Base-by-base conservation (phyloP, 768 basidiomycete species). In the Naganishia antarctica region DNA sequence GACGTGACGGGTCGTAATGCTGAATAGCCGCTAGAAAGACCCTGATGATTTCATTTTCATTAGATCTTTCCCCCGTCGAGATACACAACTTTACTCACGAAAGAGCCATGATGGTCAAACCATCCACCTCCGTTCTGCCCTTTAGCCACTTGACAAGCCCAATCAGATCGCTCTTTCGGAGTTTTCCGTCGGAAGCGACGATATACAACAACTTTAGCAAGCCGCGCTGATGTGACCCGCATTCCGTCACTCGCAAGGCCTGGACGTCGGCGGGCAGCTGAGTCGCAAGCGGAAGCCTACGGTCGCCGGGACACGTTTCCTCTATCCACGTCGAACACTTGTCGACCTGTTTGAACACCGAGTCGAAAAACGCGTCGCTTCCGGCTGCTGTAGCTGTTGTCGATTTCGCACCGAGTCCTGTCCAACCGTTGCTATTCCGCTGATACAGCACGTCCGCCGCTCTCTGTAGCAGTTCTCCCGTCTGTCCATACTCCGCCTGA, bases 81-180 rank as follows among this genome's bases (percentile, higher is more conserved):
- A 2, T 31, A 18, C 2, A 7, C 16, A 2, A 11, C 47, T 16
- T n/a, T 18, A 66, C 65, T 43, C 44, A 66, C 65, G 57, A 40
- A n/a, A 58, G 31, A 12, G 32, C 61, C 61, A 67, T 58, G 12
- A 53, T 57, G 11, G 66, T 63, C 29, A 62, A 51, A 0, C 61
- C 50, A 50, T 67, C 66, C 25, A 53, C 26, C 21, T 50, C 48
- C 28, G 43, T 44, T 29, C 51, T 45, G 4, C 25, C 46, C 31
- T 63, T 63, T 25, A 67, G 37, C 66, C 66, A 67, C 48, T 47
- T 60, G 18, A 67, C 61, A n/a, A 67, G 29, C 13, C 44, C 48
- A 26, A 67, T 49, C 25, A 61, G 15, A 29, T 67, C 51, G 12
- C 28, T 49, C 40, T 40, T 46, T 7, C 23, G 29, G 11, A 67